These are phyloP conservation scores for Termitomyces sp. DNA, from an alignment of 768 basidiomycete species.

Conservation along the genomic window DNA sequence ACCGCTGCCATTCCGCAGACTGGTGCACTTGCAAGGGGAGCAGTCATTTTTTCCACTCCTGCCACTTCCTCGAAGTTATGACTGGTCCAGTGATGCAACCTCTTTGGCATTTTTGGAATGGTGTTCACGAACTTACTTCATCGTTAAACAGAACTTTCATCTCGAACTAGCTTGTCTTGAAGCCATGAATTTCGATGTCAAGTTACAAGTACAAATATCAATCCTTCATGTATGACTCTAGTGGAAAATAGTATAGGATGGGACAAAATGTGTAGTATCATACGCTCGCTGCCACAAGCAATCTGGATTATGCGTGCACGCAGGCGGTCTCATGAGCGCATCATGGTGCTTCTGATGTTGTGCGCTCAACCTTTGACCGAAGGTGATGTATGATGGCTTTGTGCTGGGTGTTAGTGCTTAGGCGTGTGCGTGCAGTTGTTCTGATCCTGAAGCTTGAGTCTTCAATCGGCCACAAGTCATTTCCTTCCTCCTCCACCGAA, in stretches of 20 bases:
- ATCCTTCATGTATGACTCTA: neutral
- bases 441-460: too few species aligned
- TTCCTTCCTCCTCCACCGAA: too few species aligned
- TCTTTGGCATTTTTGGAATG: neutral
- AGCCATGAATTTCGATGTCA: neutral
- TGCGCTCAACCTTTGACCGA: too few species aligned
- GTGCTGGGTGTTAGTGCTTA: too few species aligned
- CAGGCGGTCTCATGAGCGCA: too few species aligned
- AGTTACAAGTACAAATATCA: neutral
- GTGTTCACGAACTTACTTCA: neutral
- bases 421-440: too few species aligned
- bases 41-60: slow-evolving; percentile 9
- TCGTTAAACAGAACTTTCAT: neutral
- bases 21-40: slow-evolving; percentile 5
- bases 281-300: too few species aligned
- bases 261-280: neutral
- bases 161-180: neutral
- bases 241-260: neutral
- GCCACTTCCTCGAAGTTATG: slow-evolving; percentile 1
- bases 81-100: neutral
- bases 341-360: too few species aligned
- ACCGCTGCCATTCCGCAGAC: slow-evolving; percentile 29
- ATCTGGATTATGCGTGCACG: too few species aligned
- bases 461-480: too few species aligned
- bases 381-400: too few species aligned